Conservation (phyloP, 2,329 filamentous ascomycete genomes). For the Apiospora arundinis region DNA sequence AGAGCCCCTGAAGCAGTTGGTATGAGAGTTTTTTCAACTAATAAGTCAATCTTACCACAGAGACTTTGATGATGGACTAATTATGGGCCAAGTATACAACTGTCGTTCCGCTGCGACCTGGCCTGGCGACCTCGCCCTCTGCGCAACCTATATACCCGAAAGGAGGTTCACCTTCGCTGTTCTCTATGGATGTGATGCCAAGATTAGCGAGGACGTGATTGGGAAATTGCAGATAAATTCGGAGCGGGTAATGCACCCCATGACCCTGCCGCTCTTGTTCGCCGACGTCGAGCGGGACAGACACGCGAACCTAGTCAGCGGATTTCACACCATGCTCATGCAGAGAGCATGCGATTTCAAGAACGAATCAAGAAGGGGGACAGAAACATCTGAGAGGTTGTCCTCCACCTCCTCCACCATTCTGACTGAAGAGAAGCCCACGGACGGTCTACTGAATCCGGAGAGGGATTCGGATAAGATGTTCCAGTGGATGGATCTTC, state of each 20-base stretch:
- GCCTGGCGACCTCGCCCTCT: neutral
- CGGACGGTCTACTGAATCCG: neutral
- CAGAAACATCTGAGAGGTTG: neutral
- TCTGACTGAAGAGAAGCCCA: neutral
- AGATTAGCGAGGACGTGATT: neutral
- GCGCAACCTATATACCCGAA: neutral
- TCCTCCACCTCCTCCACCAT: neutral
- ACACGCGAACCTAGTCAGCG: neutral
- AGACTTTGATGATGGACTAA: neutral
- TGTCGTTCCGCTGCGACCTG: neutral
- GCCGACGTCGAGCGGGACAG: slow-evolving; percentile 1
- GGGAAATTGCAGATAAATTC: neutral
- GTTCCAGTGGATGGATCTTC: neutral
- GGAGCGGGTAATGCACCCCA: neutral
- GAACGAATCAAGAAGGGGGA: neutral
- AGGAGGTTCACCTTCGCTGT: neutral
- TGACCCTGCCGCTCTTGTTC: neutral
- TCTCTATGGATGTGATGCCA: neutral
- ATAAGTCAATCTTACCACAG: neutral
- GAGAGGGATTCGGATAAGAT: neutral
- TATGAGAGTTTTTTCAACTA: neutral
- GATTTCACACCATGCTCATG: neutral
- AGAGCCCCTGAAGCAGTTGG: neutral
- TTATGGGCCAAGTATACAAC: neutral
- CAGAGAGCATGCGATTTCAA: neutral